These are phyloP conservation scores for Aspergillus incahuasiensis DNA, from an alignment of 495 filamentous ascomycete genomes.

Conservation along the genomic window DNA sequence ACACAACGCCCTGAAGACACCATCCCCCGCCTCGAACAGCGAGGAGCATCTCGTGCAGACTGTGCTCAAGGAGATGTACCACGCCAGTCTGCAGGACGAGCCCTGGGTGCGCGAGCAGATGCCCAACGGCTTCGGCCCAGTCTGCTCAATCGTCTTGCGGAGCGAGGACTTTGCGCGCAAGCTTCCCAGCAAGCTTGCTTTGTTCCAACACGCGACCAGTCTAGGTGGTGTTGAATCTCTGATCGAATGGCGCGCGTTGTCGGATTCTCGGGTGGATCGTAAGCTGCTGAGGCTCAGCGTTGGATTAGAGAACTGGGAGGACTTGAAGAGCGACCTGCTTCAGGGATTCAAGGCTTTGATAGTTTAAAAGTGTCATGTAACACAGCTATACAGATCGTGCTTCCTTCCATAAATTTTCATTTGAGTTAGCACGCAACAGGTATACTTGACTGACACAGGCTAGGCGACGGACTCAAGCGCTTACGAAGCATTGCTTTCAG, in stretches of 20 bases:
- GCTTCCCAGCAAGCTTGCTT: slow-evolving; percentile 69
- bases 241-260: slow-evolving; percentile 71
- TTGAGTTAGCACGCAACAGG: too few species aligned
- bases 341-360: slow-evolving; percentile 50
- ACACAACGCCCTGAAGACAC: slow-evolving; percentile 37
- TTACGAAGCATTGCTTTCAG: background rate
- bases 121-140: slow-evolving; percentile 85
- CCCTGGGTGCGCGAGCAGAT: slow-evolving; percentile 82
- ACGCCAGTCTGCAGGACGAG: slow-evolving; percentile 70
- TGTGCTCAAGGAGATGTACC: slow-evolving; percentile 57
- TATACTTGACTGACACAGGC: too few species aligned
- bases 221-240: slow-evolving; percentile 90
- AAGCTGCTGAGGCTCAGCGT: slow-evolving; percentile 76
- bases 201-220: slow-evolving; percentile 94
- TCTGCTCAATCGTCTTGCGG: slow-evolving; percentile 71
- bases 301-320: slow-evolving; percentile 83
- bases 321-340: slow-evolving; percentile 71
- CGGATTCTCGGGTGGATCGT: slow-evolving; percentile 66
- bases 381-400: too few species aligned
- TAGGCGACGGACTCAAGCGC: too few species aligned
- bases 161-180: slow-evolving; percentile 54
- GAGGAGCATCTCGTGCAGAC: slow-evolving; percentile 43
- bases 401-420: too few species aligned
- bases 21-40: slow-evolving; percentile 23
- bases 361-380: slow-evolving; percentile 3